Evolutionary conservation across 306 rosid species (phyloP).

Genomic region (Quercus dentata): DNA sequence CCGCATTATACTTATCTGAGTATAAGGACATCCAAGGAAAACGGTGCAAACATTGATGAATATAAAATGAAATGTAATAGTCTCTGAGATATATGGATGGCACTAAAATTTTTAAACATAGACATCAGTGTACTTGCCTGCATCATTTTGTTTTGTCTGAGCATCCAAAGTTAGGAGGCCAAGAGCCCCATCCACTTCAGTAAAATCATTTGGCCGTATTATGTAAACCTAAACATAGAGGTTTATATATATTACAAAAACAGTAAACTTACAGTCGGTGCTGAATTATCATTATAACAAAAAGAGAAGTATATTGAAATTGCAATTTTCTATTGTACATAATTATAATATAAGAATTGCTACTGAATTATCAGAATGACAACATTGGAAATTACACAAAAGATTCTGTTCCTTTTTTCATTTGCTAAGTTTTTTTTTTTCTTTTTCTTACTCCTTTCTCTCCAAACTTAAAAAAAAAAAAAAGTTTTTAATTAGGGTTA

Average conservation of each 20-base stretch:
- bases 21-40: conserved; percentile 20
- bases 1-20: conserved; percentile 39
- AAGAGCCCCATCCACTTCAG: conserved; percentile 63
- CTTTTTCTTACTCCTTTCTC: no score
- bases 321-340: neutral
- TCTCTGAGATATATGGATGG: neutral
- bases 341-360: neutral
- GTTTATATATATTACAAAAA: neutral
- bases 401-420: neutral
- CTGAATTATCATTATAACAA: neutral
- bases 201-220: conserved; percentile 45
- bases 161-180: conserved; percentile 42
- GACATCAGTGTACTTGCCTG: conserved; percentile 47
- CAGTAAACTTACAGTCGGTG: neutral
- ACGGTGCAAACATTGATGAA: no score
- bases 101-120: conserved; percentile 2
- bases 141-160: conserved; percentile 34
- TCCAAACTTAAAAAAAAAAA: no score
- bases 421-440: neutral
- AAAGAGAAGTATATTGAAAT: neutral
- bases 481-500: no score
- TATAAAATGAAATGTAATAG: neutral
- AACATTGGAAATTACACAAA: neutral
- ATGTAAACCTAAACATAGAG: conserved; percentile 53
- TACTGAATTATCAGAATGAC: neutral